phyloP scores from a whole-genome alignment of 2,329 filamentous ascomycete genomes.

The Acephala macrosclerotiorum region DNA sequence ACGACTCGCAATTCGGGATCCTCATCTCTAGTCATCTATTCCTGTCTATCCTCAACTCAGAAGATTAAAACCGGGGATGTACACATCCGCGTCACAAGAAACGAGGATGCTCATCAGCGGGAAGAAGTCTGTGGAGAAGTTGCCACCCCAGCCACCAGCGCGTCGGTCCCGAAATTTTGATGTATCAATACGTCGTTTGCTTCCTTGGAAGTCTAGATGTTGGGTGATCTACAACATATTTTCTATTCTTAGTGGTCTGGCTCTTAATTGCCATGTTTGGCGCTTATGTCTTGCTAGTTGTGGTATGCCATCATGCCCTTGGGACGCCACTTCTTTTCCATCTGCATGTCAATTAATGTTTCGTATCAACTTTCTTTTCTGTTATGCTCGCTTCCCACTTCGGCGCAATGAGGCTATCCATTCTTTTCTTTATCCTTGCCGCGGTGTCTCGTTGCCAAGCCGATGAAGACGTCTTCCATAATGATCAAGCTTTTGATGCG shows the following conservation, averaged over 20 bases:
- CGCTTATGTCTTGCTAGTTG: neutral
- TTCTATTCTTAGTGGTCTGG: neutral
- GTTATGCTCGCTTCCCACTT: neutral
- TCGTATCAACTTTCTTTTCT: neutral
- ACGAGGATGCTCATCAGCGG: neutral
- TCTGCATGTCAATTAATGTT: neutral
- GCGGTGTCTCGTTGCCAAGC: neutral
- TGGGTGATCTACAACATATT: neutral
- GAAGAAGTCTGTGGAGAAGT: neutral
- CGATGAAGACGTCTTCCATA: conserved; percentile 17
- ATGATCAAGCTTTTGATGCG: conserved; percentile 44
- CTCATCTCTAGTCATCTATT: neutral
- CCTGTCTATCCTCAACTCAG: neutral
- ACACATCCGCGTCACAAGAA: neutral
- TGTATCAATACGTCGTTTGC: neutral
- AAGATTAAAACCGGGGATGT: conserved; percentile 4
- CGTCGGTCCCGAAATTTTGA: neutral
- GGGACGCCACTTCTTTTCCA: neutral
- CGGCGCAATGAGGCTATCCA: neutral
- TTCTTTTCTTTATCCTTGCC: neutral
- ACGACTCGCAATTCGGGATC: neutral
- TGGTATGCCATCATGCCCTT: no score
- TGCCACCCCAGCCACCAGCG: neutral
- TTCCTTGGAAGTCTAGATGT: neutral
- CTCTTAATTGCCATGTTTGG: neutral